Evolutionary conservation across 495 filamentous ascomycete species (phyloP).

Genomic region (Neurospora sp.): DNA sequence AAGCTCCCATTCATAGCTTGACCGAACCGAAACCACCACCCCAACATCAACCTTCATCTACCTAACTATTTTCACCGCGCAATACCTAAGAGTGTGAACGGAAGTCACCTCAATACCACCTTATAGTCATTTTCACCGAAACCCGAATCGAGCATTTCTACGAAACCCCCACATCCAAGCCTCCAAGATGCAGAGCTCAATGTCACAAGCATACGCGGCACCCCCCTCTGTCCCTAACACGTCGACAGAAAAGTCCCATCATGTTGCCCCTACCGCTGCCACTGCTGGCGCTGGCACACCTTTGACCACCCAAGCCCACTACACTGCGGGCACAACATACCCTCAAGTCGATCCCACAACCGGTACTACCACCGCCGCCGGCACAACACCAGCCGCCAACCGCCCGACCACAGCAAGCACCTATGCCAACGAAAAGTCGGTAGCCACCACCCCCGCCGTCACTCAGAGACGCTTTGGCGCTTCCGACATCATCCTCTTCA

Average conservation of each 20-base stretch:
- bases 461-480: not conserved
- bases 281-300: not conserved
- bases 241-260: not conserved
- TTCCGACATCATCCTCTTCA: slow-evolving; percentile 9
- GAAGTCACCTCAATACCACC: not conserved
- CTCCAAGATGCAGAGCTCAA: not conserved
- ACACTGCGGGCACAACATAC: not conserved
- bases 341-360: not conserved
- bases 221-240: not conserved
- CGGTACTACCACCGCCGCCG: not conserved
- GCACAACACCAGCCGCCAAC: not conserved
- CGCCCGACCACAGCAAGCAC: not conserved
- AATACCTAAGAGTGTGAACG: not conserved
- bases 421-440: not conserved
- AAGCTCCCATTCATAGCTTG: not conserved
- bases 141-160: not conserved
- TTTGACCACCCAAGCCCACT: not conserved
- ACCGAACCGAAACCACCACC: not conserved
- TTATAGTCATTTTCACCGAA: not conserved
- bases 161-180: not conserved
- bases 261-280: not conserved
- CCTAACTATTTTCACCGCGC: not conserved
- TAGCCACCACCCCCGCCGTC: not conserved
- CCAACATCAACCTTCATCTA: not conserved
- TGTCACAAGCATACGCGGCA: not conserved